Base-by-base conservation (phyloP, 163 green algal species). In the Chlamydomonas reinhardtii region DNA sequence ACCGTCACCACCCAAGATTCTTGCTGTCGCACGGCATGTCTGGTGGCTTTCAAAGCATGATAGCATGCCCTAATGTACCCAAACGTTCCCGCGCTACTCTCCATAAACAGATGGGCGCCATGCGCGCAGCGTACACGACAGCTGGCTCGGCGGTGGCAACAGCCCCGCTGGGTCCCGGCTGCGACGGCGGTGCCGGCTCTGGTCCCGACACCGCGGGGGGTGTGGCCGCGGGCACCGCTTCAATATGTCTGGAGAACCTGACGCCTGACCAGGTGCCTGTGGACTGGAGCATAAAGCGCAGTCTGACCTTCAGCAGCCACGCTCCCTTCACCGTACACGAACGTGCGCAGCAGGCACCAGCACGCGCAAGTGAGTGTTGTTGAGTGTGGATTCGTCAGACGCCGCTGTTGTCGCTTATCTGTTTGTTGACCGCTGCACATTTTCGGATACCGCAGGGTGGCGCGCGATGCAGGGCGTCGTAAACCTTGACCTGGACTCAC, bases 201-300 rank as follows among this genome's bases (percentile, higher is more conserved):
- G 48, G 48, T 14, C 48, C 48, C 11, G 48, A 14, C 1, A 56
- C 48, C 19, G 48, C 14, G 1, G 48, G 11, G 9, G 48, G 48
- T 14, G 48, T 56, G 34, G 56, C 14, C 9, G 32, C 56, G 29
- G 56, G 34, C 34, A 32, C 31, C 22, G 39, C 31, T 2, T 16
- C 59, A 5, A 66, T 29, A 12, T 29, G 62, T 11, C 70, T 86
- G 35, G 69, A 79, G 54, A 71, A 73, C 35, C 56, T 86, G 80
- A 37, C 48, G 24, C 80, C 70, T 16, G 80, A 86, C 68, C 54
- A 79, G 54, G 35, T 86, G 25, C 80, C 82, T 0, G 2, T 87
- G 82, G 82, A 87, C 61, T 87, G 82, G 82, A 52, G 25, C n/a
- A 69, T 87, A 39, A 87, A 87, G 39, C 82, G 72, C 82, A 75